phyloP scores from a whole-genome alignment of 2,329 filamentous ascomycete species.

The Leptographium lundbergii region DNA sequence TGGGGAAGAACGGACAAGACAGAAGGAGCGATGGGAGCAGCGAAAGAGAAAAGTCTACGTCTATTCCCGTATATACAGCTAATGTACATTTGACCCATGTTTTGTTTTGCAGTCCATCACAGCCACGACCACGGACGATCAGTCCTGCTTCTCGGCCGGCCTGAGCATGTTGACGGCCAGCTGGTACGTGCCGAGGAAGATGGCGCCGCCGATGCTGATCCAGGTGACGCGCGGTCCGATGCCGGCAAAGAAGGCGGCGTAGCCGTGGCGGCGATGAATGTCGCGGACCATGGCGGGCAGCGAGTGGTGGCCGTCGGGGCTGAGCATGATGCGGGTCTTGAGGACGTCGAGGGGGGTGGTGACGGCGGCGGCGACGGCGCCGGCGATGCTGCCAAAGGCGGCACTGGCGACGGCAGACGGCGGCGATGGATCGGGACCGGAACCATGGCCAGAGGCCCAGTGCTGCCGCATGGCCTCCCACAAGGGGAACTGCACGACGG shows the following conservation, averaged over 20 bases:
- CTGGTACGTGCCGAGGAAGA: slow-evolving; percentile 90
- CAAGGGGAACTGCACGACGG: slow-evolving; percentile 90
- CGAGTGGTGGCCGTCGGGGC: slow-evolving; percentile 47
- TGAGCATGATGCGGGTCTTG: slow-evolving; percentile 94
- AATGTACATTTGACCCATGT: neutral
- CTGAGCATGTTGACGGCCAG: slow-evolving; percentile 56
- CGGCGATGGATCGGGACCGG: too few species aligned
- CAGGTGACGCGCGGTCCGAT: slow-evolving; percentile 76
- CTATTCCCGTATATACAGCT: neutral
- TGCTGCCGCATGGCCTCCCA: slow-evolving; percentile 87
- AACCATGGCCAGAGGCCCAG: too few species aligned
- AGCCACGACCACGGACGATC: neutral
- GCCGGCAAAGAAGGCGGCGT: slow-evolving; percentile 60
- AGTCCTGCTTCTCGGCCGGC: slow-evolving; percentile 21
- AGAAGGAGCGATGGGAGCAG: neutral
- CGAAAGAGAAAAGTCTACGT: neutral
- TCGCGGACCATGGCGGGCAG: slow-evolving; percentile 45
- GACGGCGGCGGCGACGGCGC: slow-evolving; percentile 71
- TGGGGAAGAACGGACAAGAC: neutral
- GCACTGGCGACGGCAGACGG: slow-evolving; percentile 63
- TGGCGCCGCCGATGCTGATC: slow-evolving; percentile 89
- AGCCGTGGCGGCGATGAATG: slow-evolving; percentile 53
- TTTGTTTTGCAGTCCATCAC: neutral
- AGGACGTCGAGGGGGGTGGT: slow-evolving; percentile 93
- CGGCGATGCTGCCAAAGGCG: slow-evolving; percentile 70